Evolutionary conservation across 1,139 yeast genomes (phyloP), one percentile per base, ranked within the genome.

Genomic region (Taiozyma sp.): DNA sequence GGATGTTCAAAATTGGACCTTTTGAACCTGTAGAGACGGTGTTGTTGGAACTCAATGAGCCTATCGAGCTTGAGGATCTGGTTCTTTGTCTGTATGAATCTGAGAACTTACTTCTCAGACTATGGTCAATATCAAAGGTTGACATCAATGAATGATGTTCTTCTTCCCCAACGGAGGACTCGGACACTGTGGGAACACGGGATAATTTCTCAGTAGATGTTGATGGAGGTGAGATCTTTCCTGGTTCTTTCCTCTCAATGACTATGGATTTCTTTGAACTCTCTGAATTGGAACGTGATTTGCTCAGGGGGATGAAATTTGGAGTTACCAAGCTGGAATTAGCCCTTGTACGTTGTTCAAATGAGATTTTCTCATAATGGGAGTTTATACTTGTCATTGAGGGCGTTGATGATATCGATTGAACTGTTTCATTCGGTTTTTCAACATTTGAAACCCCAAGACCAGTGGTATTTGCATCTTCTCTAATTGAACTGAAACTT

Each of bases 231-330:
- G 58, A 54, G 4, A 46, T 46, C 16, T 50, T 51, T 1, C 57
- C 57, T 12, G 57, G 61, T 12, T 53, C 45, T 43, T 49, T 46
- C 45, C 48, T 30, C 8, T 27, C 23, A n/a, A 22, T 19, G 14
- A 19, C 12, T 3, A n/a, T 28, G 32, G 43, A 29, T n/a, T 41
- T 41, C 39, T 43, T 50, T n/a, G 55, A 48, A 12, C 58, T 57
- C 43, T 56, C 56, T 8, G 59, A 57, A 38, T 58, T 58, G 7
- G 62, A 56, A 24, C 63, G 48, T 10, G 62, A 51, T 40, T 60
- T 56, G 46, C 49, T 53, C 5, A 60, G 44, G 7, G 57, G 51
- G 9, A 54, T 49, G 42, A 55, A 54, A 34, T 44, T 53, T 22
- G 53, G 46, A 4, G 48, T 45, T 14, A 36, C 47, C n/a, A 49